Conservation (phyloP, 495 filamentous ascomycete species). For the Cryomyces minteri region DNA sequence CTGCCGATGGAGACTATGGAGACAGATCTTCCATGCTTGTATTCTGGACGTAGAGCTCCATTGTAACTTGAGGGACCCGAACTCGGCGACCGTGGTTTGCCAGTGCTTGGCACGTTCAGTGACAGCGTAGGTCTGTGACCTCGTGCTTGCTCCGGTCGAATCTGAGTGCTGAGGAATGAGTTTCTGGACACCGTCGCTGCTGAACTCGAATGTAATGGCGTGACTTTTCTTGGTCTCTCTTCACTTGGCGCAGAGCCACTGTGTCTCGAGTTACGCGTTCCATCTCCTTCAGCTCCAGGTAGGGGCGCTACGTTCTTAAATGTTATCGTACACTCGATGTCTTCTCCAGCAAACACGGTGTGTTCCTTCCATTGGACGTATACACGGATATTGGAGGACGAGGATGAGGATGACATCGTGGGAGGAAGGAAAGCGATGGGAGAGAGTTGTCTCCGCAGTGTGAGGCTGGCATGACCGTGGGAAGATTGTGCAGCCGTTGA, state of each 20-base stretch:
- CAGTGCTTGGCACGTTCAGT: slow-evolving; percentile 29
- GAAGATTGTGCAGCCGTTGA: neutral
- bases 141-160: slow-evolving; percentile 17
- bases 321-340: slow-evolving; percentile 83
- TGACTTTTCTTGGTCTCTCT: slow-evolving; percentile 27
- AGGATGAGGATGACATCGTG: neutral
- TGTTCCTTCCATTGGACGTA: slow-evolving; percentile 85
- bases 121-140: slow-evolving; percentile 41
- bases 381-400: slow-evolving; percentile 58
- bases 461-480: neutral
- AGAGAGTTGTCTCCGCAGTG: neutral
- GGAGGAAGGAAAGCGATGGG: neutral
- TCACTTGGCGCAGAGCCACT: slow-evolving; percentile 18
- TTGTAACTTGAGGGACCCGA: neutral
- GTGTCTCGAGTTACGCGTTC: slow-evolving; percentile 10
- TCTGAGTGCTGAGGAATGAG: slow-evolving; percentile 9
- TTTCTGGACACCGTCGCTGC: slow-evolving; percentile 10
- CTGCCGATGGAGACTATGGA: slow-evolving; percentile 89
- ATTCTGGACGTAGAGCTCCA: slow-evolving; percentile 10
- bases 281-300: slow-evolving; percentile 22
- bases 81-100: neutral
- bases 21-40: slow-evolving; percentile 58
- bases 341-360: slow-evolving; percentile 87
- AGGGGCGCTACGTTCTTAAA: slow-evolving; percentile 69
- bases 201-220: slow-evolving; percentile 15